Base-by-base conservation (phyloP, 805 yeast genomes). In the Kluyveromyces siamensis region DNA sequence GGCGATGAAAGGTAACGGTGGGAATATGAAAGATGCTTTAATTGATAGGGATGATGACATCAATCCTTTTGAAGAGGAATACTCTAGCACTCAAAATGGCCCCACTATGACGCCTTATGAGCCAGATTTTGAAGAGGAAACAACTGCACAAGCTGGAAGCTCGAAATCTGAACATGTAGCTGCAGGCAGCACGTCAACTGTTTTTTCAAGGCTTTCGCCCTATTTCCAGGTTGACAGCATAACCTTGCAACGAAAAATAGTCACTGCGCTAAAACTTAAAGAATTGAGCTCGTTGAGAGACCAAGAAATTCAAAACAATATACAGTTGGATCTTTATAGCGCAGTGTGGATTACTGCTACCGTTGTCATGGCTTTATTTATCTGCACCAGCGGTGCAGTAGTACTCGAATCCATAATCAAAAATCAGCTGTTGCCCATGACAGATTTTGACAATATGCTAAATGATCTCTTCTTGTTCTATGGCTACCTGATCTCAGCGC, bases 311-410 rank as follows among this genome's bases (percentile, higher is more conserved):
- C 45, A 42, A 72, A 72, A 38, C 71, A 72, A 14, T 49, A 54
- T 47, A 79, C 83, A 49, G 6, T 48, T 50, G 2, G 98, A 90
- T 59, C 68, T 90, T 47, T 91, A 88, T 63, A 96, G 96, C 0
- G 84, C 95, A 8, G 71, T 88, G 17, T 90, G 98, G 98, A 81
- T 90, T 41, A 85, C 91, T 11, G 88, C 89, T 0, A 84, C 96
- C 0, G 77, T 87, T 45, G 79, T 87, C 1, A 79, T 86, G 54
- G 70, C 83, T 33, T 72, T 87, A 62, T 89, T 89, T 67, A 81
- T 88, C 50, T 76, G 89, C 41, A 77, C 84, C 36, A 83, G 95
- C 0, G 75, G 86, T 18, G 77, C 86, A 2, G 80, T 82, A 44
- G 60, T 84, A 19, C 57, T 88, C n/a, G 70, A 80, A 25, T 73